phyloP scores from a whole-genome alignment of 441 rosid genomes.

The Brassica hybrid region DNA sequence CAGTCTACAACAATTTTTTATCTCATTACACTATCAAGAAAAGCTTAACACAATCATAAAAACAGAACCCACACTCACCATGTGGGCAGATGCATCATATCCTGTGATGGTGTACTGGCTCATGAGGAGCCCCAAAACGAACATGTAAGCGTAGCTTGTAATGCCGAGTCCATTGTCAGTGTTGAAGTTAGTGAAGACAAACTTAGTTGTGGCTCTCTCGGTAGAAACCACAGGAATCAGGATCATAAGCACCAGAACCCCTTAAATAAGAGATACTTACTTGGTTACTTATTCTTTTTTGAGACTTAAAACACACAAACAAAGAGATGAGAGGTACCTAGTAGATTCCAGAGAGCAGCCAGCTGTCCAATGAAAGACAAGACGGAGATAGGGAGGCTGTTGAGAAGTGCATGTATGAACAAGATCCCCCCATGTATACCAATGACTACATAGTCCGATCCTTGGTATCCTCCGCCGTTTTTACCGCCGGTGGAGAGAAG shows the following conservation, averaged over 20 bases:
- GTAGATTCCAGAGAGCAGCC: conserved; percentile 95
- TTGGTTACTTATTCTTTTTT: conserved; percentile 2
- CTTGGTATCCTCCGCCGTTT: conserved; percentile 90
- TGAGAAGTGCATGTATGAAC: conserved; percentile 73
- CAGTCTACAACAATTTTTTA: conserved; percentile 63
- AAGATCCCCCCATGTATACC: conserved; percentile 79
- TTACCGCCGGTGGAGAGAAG: conserved; percentile 94
- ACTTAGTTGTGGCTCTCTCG: conserved; percentile 84
- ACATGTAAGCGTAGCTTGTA: conserved; percentile 68
- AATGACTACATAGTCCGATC: conserved; percentile 81
- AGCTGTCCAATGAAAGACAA: conserved; percentile 88
- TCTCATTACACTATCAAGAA: conserved; percentile 5
- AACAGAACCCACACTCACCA: conserved; percentile 54
- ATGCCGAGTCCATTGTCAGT: conserved; percentile 82
- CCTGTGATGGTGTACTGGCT: conserved; percentile 94
- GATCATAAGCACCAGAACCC: conserved; percentile 81
- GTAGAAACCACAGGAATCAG: conserved; percentile 82
- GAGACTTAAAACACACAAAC: conserved; percentile 22
- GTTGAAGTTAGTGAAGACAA: conserved; percentile 91
- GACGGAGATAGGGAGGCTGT: conserved; percentile 84
- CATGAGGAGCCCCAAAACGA: conserved; percentile 90
- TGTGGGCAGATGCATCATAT: conserved; percentile 97
- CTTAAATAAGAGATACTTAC: conserved; percentile 43
- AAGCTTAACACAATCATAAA: neutral
- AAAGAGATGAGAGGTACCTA: conserved; percentile 47